These are phyloP conservation scores for Acephala macrosclerotiorum DNA, from an alignment of 2,329 filamentous ascomycete species.

Conservation along the genomic window DNA sequence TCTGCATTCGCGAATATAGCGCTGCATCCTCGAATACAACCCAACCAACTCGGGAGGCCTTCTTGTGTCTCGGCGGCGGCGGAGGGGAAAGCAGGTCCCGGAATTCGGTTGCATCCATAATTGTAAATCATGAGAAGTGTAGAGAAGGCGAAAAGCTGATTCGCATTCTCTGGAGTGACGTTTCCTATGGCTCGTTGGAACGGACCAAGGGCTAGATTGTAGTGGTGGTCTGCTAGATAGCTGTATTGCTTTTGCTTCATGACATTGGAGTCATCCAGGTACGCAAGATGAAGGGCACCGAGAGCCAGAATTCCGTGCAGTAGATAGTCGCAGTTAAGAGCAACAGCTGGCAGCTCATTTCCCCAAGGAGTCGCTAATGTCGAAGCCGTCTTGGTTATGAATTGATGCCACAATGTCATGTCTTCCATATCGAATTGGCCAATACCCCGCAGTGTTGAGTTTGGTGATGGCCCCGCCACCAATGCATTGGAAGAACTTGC, in stretches of 20 bases:
- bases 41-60: constrained; percentile 23
- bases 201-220: constrained; percentile 6
- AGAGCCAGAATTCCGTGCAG: constrained; percentile 22
- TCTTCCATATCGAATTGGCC: constrained; percentile 25
- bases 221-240: constrained; percentile 14
- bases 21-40: constrained; percentile 21
- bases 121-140: constrained; percentile 17
- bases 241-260: constrained; percentile 3
- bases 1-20: constrained; percentile 10
- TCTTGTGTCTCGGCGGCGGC: constrained; percentile 2
- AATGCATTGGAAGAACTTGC: background rate
- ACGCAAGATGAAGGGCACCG: constrained; percentile 18
- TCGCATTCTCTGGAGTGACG: constrained; percentile 11
- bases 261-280: constrained; percentile 12
- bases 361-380: constrained; percentile 8
- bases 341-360: constrained; percentile 11
- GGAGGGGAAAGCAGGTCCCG: constrained; percentile 9
- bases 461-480: background rate
- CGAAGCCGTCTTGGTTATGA: constrained; percentile 18
- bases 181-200: constrained; percentile 15
- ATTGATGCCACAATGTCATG: constrained; percentile 29
- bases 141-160: constrained; percentile 11
- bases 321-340: constrained; percentile 20
- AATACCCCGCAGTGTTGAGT: background rate
- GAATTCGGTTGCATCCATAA: constrained; percentile 14